Evolutionary conservation across 2,329 filamentous ascomycete species (phyloP), one percentile per base, ranked within the genome.

Genomic region (Sporothrix sp.): DNA sequence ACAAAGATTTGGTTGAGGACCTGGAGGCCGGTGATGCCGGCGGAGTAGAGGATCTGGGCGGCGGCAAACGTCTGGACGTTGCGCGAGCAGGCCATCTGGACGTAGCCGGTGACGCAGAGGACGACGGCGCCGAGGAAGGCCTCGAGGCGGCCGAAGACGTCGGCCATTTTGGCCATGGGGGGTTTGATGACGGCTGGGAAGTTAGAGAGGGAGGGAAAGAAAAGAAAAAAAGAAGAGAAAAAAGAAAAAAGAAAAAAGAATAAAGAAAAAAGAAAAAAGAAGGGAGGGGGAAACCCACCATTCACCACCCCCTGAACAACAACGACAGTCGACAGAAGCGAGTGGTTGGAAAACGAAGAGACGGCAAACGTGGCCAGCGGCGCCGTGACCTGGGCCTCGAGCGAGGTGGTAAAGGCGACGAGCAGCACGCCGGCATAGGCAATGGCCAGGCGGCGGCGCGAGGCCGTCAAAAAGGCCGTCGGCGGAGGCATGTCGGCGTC

Each of bases 291-390:
- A 14, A 28, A 43, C 53, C 4, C 63, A 77, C 76, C 76, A 60
- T 82, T 76, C 14, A 84, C 79, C 4, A 84, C 76, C 58, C 76
- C 75, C 54, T 82, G 78, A 8, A 84, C 73, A 10, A 84, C 79
- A 25, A 75, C 70, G 21, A 84, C 76, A 0, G 80, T 84, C 14
- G 81, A 79, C 37, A 84, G 71, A 48, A 84, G 66, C 3, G 80
- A 82, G 62, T 84, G 81, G 48, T 74, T 72, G 42, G 71, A 69
- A 60, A 83, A 84, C 0, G 78, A 73, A 58, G 78, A 82, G 3
- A 80, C 82, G 3, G 81, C 80, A 66, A 79, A 84, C 20, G 77
- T 74, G 2, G 75, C 71, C 48, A 84, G 65, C 8, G 78, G 74
- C 48, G 71, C 73, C 2, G 80, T 80, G 8, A 78, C 79, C 60